Percentiles rank a stretch among this genome's conserved stretches.
These are phyloP conservation scores for Linnemannia hyalina DNA, from an alignment of 192 early-diverging fungal species.

Conservation along the genomic window DNA sequence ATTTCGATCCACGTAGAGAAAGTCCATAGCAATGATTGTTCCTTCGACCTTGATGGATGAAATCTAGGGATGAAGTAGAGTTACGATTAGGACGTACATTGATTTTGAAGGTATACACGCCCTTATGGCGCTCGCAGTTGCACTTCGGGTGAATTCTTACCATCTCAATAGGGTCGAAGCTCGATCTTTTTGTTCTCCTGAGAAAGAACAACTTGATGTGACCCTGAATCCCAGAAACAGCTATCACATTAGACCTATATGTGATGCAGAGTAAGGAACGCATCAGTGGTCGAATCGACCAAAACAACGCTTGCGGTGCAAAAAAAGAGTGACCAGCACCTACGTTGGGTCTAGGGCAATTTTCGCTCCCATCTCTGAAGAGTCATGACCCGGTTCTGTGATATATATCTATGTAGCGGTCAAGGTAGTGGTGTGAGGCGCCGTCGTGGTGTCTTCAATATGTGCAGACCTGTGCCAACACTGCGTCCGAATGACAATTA, in stretches of 20 bases:
- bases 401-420: slow-evolving; percentile 25
- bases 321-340: neutral
- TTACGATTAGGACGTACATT: neutral
- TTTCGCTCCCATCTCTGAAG: slow-evolving; percentile 23
- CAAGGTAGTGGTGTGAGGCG: neutral
- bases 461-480: neutral
- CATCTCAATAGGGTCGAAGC: slow-evolving; percentile 37
- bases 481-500: neutral
- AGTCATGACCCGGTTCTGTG: slow-evolving; percentile 27
- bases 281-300: neutral
- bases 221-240: slow-evolving; percentile 35
- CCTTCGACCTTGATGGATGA: slow-evolving; percentile 25
- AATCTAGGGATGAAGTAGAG: slow-evolving; percentile 5
- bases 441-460: neutral
- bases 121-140: neutral
- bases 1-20: slow-evolving; percentile 25
- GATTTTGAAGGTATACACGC: neutral
- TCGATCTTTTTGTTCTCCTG: slow-evolving; percentile 19
- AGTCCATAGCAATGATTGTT: slow-evolving; percentile 44
- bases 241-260: neutral
- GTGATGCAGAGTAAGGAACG: neutral
- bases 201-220: slow-evolving; percentile 36
- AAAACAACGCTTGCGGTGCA: neutral
- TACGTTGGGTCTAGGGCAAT: slow-evolving; percentile 51
- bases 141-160: slow-evolving; percentile 8